Evolutionary conservation across 2,329 filamentous ascomycete species (phyloP).

Genomic region (Didymella pomorum): DNA sequence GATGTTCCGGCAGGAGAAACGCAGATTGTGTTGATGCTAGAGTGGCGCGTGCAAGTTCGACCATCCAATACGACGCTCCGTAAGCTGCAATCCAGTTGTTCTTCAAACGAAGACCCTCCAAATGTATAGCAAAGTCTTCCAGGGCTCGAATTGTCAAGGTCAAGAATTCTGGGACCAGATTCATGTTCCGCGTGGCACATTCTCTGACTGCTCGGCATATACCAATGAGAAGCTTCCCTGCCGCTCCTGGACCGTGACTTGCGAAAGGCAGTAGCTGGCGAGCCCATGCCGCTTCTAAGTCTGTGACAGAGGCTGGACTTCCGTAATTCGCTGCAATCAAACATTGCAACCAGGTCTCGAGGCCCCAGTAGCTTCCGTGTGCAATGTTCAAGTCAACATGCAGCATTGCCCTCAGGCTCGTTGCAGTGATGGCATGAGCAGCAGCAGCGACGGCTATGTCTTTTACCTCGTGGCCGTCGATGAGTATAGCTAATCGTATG

Average conservation of each 20-base stretch:
- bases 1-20: conserved; percentile 26
- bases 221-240: conserved; percentile 37
- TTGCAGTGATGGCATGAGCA: conserved; percentile 40
- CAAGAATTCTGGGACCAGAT: conserved; percentile 34
- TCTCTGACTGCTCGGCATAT: conserved; percentile 30
- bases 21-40: conserved; percentile 20
- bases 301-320: conserved; percentile 33
- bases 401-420: conserved; percentile 33
- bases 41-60: conserved; percentile 19
- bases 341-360: conserved; percentile 40
- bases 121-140: conserved; percentile 30
- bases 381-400: conserved; percentile 37
- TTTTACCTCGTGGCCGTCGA: conserved; percentile 30
- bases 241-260: conserved; percentile 32
- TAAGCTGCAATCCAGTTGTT: conserved; percentile 37
- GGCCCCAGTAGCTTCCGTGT: conserved; percentile 39
- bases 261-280: conserved; percentile 35
- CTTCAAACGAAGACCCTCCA: conserved; percentile 38
- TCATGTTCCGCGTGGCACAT: conserved; percentile 25
- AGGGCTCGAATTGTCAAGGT: conserved; percentile 32
- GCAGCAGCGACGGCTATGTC: conserved; percentile 44
- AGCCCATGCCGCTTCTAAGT: conserved; percentile 42
- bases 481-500: conserved; percentile 31
- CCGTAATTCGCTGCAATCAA: conserved; percentile 41
- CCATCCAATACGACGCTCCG: conserved; percentile 35